These are phyloP conservation scores for Thelephora terrestris DNA, from an alignment of 1,284 basidiomycete genomes.

Conservation along the genomic window DNA sequence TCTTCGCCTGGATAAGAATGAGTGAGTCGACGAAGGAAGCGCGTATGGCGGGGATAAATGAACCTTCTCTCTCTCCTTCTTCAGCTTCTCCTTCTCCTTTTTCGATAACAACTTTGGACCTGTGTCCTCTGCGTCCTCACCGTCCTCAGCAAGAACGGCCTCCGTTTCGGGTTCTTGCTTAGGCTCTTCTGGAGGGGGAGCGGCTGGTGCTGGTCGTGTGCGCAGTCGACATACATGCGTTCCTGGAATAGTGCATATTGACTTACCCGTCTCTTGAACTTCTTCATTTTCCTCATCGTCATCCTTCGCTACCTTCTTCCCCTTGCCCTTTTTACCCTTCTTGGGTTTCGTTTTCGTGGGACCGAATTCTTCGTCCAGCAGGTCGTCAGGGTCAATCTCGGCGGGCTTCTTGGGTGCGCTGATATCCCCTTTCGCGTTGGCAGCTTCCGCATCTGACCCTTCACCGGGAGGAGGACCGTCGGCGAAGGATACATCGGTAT, in stretches of 20 bases:
- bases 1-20: conserved; percentile 63
- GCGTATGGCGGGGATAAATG: conserved; percentile 5
- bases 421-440: conserved; percentile 25
- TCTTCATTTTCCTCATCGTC: conserved; percentile 28
- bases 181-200: background rate
- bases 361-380: conserved; percentile 62
- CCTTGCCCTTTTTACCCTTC: conserved; percentile 46
- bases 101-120: conserved; percentile 65
- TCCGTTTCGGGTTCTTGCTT: conserved; percentile 5
- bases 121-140: conserved; percentile 34
- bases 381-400: conserved; percentile 50
- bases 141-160: conserved; percentile 27
- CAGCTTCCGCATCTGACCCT: conserved; percentile 26
- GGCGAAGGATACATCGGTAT: conserved; percentile 22
- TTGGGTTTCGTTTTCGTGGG: conserved; percentile 43
- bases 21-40: background rate
- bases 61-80: conserved; percentile 92
- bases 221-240: background rate
- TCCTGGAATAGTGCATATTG: conserved; percentile 6
- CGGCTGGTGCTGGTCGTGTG: background rate
- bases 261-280: conserved; percentile 4
- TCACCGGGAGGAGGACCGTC: conserved; percentile 25
- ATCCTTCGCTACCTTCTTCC: conserved; percentile 40
- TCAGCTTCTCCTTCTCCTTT: conserved; percentile 89
- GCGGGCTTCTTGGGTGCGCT: conserved; percentile 30